Conservation (phyloP, 2,329 filamentous ascomycete species). For the Colletotrichum spinosum region DNA sequence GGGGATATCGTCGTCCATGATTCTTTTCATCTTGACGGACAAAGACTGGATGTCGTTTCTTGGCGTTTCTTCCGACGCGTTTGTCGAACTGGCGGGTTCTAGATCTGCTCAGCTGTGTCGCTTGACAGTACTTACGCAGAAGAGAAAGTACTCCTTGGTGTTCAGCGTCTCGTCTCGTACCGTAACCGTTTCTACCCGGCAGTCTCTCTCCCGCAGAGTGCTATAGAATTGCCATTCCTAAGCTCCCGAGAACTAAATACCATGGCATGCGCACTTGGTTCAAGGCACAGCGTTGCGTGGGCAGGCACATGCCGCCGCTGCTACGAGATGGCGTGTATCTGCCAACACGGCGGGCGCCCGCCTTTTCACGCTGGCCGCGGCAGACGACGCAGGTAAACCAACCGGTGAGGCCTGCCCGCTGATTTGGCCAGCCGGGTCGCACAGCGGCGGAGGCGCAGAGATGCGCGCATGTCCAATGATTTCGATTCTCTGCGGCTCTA, state of each 20-base stretch:
- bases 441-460: background rate
- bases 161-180: too few species aligned
- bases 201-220: too few species aligned
- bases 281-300: too few species aligned
- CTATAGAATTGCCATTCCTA: background rate
- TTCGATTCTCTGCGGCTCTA: conserved; percentile 25
- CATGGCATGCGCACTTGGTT: too few species aligned
- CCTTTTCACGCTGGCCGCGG: conserved; percentile 19
- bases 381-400: conserved; percentile 16
- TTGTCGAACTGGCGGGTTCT: conserved; percentile 23
- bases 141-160: too few species aligned
- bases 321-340: too few species aligned
- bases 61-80: conserved; percentile 26
- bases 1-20: background rate
- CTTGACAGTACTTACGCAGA: background rate
- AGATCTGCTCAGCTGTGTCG: conserved; percentile 8
- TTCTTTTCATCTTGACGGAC: conserved; percentile 3
- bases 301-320: conserved; percentile 1
- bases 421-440: background rate
- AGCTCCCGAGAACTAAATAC: too few species aligned
- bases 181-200: too few species aligned
- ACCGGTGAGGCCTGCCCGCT: conserved; percentile 5
- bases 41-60: conserved; percentile 12
- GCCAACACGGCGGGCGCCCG: background rate
- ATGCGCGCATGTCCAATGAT: conserved; percentile 6